These are phyloP conservation scores for Glycyrrhiza uralensis DNA, from an alignment of 306 rosid species.

Conservation along the genomic window DNA sequence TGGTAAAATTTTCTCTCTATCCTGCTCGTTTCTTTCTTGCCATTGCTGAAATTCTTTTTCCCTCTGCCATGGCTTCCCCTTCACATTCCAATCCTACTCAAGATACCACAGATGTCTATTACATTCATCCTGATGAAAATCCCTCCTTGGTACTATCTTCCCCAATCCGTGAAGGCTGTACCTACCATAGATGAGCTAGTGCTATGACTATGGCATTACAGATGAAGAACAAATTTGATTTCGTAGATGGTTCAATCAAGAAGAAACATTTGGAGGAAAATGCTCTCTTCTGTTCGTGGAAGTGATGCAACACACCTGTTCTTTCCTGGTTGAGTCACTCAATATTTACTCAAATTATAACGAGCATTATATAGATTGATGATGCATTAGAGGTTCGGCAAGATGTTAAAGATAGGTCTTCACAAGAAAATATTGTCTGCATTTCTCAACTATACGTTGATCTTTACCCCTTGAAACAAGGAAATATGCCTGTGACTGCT, in stretches of 20 bases:
- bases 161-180: not conserved
- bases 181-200: not conserved
- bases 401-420: not conserved
- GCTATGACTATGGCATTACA: not conserved
- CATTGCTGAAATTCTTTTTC: not conserved
- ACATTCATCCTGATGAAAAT: not conserved
- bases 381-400: not conserved
- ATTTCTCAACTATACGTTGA: not conserved
- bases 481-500: not conserved
- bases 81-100: not conserved
- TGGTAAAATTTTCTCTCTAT: not conserved
- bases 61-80: not conserved
- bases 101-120: not conserved
- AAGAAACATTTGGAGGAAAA: not conserved
- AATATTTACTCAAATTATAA: not conserved
- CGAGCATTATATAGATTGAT: not conserved
- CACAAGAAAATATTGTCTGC: not conserved
- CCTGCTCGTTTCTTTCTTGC: not conserved
- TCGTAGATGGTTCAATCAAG: not conserved
- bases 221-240: not conserved
- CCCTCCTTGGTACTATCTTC: not conserved
- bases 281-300: not conserved
- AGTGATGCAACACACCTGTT: not conserved
- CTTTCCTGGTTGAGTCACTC: not conserved
- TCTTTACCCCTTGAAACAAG: not conserved